phyloP scores from a whole-genome alignment of 495 filamentous ascomycete species.

The Pyronema domesticum region DNA sequence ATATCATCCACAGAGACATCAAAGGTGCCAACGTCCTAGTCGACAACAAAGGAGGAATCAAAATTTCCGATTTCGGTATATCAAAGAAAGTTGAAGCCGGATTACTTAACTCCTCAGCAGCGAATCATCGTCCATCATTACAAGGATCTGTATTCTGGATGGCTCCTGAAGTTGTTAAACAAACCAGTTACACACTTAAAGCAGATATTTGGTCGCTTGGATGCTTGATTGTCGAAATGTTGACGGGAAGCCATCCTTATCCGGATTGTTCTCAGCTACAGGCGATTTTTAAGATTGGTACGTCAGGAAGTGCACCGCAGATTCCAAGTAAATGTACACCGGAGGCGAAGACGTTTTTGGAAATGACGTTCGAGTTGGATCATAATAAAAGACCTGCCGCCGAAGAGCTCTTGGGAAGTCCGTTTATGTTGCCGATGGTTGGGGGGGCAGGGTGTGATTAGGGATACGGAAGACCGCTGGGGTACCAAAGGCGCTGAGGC shows the following conservation, averaged over 20 bases:
- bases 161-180: slow-evolving; percentile 95
- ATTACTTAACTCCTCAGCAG: slow-evolving; percentile 23
- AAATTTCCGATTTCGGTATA: slow-evolving; percentile 98
- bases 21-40: slow-evolving; percentile 98
- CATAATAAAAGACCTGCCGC: slow-evolving; percentile 80
- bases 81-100: slow-evolving; percentile 82
- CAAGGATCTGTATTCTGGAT: slow-evolving; percentile 99
- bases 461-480: neutral
- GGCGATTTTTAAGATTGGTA: slow-evolving; percentile 96
- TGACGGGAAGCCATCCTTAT: slow-evolving; percentile 90
- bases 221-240: slow-evolving; percentile 97
- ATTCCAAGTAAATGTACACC: slow-evolving; percentile 70
- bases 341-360: slow-evolving; percentile 72
- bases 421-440: slow-evolving; percentile 54
- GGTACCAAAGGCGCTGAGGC: too few relatives aligned
- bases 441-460: slow-evolving; percentile 1
- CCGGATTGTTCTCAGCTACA: slow-evolving; percentile 93
- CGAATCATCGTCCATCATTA: slow-evolving; percentile 73
- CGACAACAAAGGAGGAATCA: slow-evolving; percentile 97
- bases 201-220: slow-evolving; percentile 99
- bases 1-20: slow-evolving; percentile 98
- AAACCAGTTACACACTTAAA: slow-evolving; percentile 94
- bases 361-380: slow-evolving; percentile 84
- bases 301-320: slow-evolving; percentile 67
- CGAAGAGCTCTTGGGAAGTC: slow-evolving; percentile 67